Evolutionary conservation across 148 eudicot genomes (phyloP), one percentile per base, ranked within the genome.

Genomic region (Pouteria glomerata): DNA sequence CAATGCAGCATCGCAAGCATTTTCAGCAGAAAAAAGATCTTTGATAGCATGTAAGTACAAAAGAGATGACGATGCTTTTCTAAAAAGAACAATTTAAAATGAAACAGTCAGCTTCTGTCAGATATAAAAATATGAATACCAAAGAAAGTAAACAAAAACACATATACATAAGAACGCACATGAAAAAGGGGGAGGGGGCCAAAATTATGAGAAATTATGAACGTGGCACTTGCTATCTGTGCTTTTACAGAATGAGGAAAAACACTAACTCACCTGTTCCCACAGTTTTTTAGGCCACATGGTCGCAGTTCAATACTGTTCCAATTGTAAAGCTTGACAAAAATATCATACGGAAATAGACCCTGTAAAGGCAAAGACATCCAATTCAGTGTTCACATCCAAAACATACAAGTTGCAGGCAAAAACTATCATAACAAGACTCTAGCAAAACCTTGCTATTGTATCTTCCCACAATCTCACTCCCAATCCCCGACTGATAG

Each of bases 271-370:
- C 80, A 90, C 98, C 98, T 92, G 83, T 92, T 92, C 60, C 98
- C 98, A 77, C 89, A 86, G 81, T 92, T 92, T 70, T 69, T 68
- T 34, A 92, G 87, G 63, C 98, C 98, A 59, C 77, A 63, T 26
- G 98, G 98, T 44, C 72, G 85, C 55, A 92, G 69, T 58, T 90
- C 96, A 81, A 88, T 76, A 84, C 82, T 83, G 73, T 88, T 88
- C 96, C 93, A 92, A 57, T 82, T 80, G 71, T 89, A 90, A 72
- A 92, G 93, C 86, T 88, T 86, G 47, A 92, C 96, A 83, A 92
- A 92, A 33, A 73, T 63, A 3, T 93, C 96, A 77, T 90, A 93
- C 6, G 93, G 70, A 74, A 88, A 88, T 68, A 88, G 80, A 65
- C 86, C 96, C 98, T 93, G 86, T 68, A 73, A 80, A 71, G 76